Evolutionary conservation across 1,139 yeast genomes (phyloP).

Genomic region (Blastobotrys capitulatus): DNA sequence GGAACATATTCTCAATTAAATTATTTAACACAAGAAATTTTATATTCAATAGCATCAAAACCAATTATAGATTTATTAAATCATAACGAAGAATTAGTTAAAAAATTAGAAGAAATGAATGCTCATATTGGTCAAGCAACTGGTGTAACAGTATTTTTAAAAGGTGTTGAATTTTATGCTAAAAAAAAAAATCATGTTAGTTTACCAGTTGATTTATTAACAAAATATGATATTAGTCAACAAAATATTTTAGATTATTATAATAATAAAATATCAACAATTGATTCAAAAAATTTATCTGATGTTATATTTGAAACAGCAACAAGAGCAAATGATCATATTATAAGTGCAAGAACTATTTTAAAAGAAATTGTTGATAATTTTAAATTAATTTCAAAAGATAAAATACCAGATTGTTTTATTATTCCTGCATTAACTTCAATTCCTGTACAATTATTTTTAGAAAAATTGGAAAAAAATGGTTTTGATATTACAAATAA

Average conservation of each 20-base stretch:
- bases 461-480: slow-evolving; percentile 52
- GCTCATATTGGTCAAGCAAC: slow-evolving; percentile 86
- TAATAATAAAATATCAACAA: background rate
- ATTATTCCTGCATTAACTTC: slow-evolving; percentile 61
- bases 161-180: slow-evolving; percentile 59
- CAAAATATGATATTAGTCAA: slow-evolving; percentile 53
- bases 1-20: slow-evolving; percentile 73
- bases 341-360: slow-evolving; percentile 59
- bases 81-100: slow-evolving; percentile 40
- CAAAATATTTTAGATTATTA: slow-evolving; percentile 42
- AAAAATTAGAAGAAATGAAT: slow-evolving; percentile 46
- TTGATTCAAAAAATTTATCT: slow-evolving; percentile 41
- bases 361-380: slow-evolving; percentile 38
- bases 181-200: slow-evolving; percentile 41
- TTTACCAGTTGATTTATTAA: slow-evolving; percentile 60
- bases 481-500: slow-evolving; percentile 59
- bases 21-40: slow-evolving; percentile 58
- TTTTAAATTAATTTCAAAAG: slow-evolving; percentile 21
- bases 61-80: slow-evolving; percentile 49
- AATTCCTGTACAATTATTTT: slow-evolving; percentile 59
- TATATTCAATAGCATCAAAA: slow-evolving; percentile 54
- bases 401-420: slow-evolving; percentile 53
- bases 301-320: slow-evolving; percentile 69
- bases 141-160: slow-evolving; percentile 60
- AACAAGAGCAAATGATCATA: slow-evolving; percentile 72